Evolutionary conservation across 2,329 filamentous ascomycete genomes (phyloP).

Genomic region (Plenodomus lindquistii): DNA sequence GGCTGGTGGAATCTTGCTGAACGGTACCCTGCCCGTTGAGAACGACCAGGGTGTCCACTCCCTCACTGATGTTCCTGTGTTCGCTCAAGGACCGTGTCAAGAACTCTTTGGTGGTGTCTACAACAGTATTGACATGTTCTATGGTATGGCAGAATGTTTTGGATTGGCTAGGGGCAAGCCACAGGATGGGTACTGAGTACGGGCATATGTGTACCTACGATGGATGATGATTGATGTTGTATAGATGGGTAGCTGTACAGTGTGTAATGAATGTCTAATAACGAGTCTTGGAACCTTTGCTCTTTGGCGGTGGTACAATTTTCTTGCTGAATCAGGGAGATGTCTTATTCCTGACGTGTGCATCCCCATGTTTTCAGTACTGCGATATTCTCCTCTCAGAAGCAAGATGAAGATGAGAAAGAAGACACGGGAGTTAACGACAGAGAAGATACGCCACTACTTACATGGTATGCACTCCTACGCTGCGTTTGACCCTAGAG

Average conservation of each 20-base stretch:
- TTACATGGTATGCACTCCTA: no score
- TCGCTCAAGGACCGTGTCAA: slow-evolving; percentile 77
- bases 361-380: no score
- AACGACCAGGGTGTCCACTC: slow-evolving; percentile 60
- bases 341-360: no score
- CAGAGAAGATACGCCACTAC: no score
- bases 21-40: slow-evolving; percentile 70
- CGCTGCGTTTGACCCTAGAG: no score
- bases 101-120: slow-evolving; percentile 73
- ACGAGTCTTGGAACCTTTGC: no score
- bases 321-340: no score
- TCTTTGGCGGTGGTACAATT: no score
- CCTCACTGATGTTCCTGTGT: slow-evolving; percentile 59
- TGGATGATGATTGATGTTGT: neutral
- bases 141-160: slow-evolving; percentile 71
- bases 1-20: slow-evolving; percentile 69
- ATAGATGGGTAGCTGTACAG: neutral
- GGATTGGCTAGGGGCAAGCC: slow-evolving; percentile 48
- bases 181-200: slow-evolving; percentile 1
- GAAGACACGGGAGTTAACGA: no score
- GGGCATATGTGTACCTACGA: slow-evolving; percentile 1
- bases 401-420: no score
- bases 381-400: no score
- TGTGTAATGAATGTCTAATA: slow-evolving; percentile 15
- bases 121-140: slow-evolving; percentile 74